Base-by-base conservation (phyloP, 2,329 filamentous ascomycete genomes). In the Coniella vitis region DNA sequence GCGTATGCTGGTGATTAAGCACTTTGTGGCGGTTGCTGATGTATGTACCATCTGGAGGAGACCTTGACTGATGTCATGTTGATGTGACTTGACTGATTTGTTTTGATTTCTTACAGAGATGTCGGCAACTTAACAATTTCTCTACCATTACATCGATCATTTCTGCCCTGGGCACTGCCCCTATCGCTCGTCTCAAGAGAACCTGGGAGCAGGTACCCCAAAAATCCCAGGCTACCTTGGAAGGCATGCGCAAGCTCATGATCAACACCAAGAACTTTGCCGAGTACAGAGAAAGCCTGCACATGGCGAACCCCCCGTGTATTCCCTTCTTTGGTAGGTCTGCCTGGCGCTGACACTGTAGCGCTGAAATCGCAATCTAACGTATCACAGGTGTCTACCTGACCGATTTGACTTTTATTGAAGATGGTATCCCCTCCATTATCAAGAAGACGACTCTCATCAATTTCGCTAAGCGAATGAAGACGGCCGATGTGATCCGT, bases 121-220 rank as follows among this genome's bases (percentile, higher is more conserved):
- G 93, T 64, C 90, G 93, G 45, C 63, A 71, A 42, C 72, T 97
- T 45, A 97, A 97, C 74, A 98, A 98, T 69, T 98, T 94, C 67
- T 98, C 93, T 3, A 96, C 91, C 1, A 71, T 98, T 54, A 98
- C 93, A 7, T 95, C 93, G 1, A 97, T 98, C 64, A 96, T 98
- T 53, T 97, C 93, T 4, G 93, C 93, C 0, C 75, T 98, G 31
- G 88, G 88, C 47, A 97, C 93, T 5, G 91, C 93, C 12, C 93
- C 93, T 2, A 96, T 98, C 56, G 89, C 94, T 61, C 88, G 93
- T 51, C 76, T 98, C 43, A 90, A 88, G 68, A 78, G 93, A 56
- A 98, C 93, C 4, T 98, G 93, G 93, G 84, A 88, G 54, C 87
- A 93, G 63, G 89, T 97, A 31, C 93, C 90, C 51, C 84, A 87